These are phyloP conservation scores for Filobasidium uniguttulatum DNA, from an alignment of 1,284 basidiomycete genomes.

Conservation along the genomic window DNA sequence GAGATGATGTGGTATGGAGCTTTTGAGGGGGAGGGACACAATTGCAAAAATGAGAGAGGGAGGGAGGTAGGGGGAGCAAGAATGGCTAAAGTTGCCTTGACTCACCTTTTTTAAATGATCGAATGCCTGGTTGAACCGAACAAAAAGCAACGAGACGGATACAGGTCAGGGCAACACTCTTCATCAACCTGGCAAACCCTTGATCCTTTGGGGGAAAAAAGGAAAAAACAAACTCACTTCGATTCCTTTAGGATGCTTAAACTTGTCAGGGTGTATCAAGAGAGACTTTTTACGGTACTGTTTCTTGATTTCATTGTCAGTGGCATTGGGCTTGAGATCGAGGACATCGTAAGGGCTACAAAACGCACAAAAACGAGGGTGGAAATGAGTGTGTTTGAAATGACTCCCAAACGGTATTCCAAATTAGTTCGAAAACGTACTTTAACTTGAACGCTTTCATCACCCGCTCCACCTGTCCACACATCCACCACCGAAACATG, in stretches of 20 bases:
- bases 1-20: too few relatives aligned
- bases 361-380: background rate
- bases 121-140: constrained; percentile 37
- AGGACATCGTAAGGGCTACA: constrained; percentile 44
- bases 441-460: constrained; percentile 44
- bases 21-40: too few relatives aligned
- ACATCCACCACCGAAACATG: too few relatives aligned
- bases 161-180: too few relatives aligned
- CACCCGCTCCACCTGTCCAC: constrained; percentile 40
- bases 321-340: constrained; percentile 39
- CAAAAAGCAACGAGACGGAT: too few relatives aligned
- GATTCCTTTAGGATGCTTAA: constrained; percentile 42
- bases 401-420: background rate
- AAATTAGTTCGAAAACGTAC: constrained; percentile 19
- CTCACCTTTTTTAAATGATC: constrained; percentile 44
- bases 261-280: constrained; percentile 47
- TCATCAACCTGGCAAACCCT: too few relatives aligned
- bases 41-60: too few relatives aligned
- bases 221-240: constrained; percentile 26
- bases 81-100: background rate
- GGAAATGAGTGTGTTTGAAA: constrained; percentile 9
- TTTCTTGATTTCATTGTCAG: constrained; percentile 42
- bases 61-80: too few relatives aligned
- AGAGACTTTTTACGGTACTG: constrained; percentile 44
- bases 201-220: too few relatives aligned